Percentiles rank a stretch among this genome's conserved stretches.
Evolutionary conservation across 1,284 basidiomycete species (phyloP).

Genomic region (Peniophora sp.): DNA sequence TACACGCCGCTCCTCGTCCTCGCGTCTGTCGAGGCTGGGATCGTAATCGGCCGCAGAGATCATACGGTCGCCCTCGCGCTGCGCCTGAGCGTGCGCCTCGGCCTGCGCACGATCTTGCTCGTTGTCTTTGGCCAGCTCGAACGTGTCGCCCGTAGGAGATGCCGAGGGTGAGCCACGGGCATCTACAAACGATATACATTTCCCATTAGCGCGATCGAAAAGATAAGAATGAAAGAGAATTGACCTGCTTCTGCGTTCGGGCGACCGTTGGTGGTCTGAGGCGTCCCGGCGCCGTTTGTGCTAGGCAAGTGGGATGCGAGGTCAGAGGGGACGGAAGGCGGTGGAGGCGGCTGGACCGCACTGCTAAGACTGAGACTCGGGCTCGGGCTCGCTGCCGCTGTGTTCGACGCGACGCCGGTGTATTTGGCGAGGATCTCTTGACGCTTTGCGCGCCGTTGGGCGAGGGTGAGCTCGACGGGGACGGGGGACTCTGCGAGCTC

Average conservation of each 20-base stretch:
- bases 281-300: neutral
- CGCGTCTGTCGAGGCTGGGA: slow-evolving; percentile 75
- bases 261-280: neutral
- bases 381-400: slow-evolving; percentile 31
- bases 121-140: slow-evolving; percentile 54
- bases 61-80: slow-evolving; percentile 45
- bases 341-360: slow-evolving; percentile 63
- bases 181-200: neutral
- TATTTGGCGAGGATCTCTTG: slow-evolving; percentile 86
- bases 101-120: slow-evolving; percentile 38
- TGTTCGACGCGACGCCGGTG: slow-evolving; percentile 39
- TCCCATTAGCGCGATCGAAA: neutral
- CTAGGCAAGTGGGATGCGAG: neutral
- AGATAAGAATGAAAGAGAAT: neutral
- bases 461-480: slow-evolving; percentile 66
- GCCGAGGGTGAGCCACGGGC: slow-evolving; percentile 36
- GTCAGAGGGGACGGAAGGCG: slow-evolving; percentile 16
- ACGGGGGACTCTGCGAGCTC: slow-evolving; percentile 49
- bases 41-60: slow-evolving; percentile 92
- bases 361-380: slow-evolving; percentile 55
- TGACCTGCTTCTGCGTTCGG: neutral
- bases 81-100: slow-evolving; percentile 28
- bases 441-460: slow-evolving; percentile 72
- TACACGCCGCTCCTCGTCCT: slow-evolving; percentile 70
- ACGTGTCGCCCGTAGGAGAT: slow-evolving; percentile 46